Conservation (phyloP, 2,329 filamentous ascomycete species). For the Paecilomyces niveus region DNA sequence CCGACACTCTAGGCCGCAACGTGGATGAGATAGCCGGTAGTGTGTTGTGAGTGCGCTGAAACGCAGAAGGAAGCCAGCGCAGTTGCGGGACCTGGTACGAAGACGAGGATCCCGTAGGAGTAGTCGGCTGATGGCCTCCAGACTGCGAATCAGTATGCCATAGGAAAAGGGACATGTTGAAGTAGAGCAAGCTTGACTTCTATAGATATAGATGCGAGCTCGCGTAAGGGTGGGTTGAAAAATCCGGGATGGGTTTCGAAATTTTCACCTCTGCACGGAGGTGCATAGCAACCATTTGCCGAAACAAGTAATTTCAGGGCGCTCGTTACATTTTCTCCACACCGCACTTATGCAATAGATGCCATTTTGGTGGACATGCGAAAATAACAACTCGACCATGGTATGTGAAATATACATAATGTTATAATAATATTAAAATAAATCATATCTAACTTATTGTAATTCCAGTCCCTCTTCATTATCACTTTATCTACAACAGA, state of each 20-base stretch:
- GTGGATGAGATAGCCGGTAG: not conserved
- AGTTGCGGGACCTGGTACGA: conserved; percentile 16
- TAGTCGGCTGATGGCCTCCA: no score
- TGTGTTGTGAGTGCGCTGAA: conserved; percentile 7
- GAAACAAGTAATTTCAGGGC: not conserved
- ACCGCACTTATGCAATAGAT: not conserved
- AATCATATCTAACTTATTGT: no score
- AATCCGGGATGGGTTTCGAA: not conserved
- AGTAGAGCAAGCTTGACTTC: not conserved
- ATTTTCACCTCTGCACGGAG: not conserved
- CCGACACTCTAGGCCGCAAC: not conserved
- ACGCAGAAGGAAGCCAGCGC: conserved; percentile 19
- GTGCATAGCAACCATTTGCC: not conserved
- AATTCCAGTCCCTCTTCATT: no score
- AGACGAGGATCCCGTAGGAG: conserved; percentile 1
- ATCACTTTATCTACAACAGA: no score
- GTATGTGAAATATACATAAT: no score
- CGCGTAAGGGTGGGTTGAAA: not conserved
- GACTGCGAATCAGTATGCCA: not conserved
- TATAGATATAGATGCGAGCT: not conserved
- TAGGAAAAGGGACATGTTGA: not conserved
- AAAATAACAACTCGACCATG: not conserved
- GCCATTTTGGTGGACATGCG: not conserved
- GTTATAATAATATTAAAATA: no score
- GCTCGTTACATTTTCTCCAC: not conserved